These are phyloP conservation scores for Diaporthe batatas DNA, from an alignment of 2,329 filamentous ascomycete species.

Conservation along the genomic window DNA sequence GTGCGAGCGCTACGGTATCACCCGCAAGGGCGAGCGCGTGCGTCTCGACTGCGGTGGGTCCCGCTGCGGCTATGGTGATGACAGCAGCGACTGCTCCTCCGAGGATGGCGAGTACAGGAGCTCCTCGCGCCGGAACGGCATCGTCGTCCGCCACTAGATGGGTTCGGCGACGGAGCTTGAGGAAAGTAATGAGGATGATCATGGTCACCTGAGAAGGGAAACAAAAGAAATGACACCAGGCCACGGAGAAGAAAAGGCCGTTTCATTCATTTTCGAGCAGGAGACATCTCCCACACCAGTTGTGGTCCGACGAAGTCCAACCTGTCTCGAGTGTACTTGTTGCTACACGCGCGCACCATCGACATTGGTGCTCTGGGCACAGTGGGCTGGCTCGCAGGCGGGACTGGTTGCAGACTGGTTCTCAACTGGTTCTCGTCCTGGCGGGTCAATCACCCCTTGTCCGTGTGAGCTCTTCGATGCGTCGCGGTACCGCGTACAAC, in stretches of 20 bases:
- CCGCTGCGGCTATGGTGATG: conserved; percentile 85
- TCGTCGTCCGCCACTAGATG: conserved; percentile 63
- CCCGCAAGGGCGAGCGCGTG: conserved; percentile 90
- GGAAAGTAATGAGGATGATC: conserved; percentile 48
- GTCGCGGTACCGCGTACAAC: conserved; percentile 47
- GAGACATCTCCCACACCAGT: conserved; percentile 41
- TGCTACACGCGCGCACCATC: conserved; percentile 49
- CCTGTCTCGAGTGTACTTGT: conserved; percentile 49
- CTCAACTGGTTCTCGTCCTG: conserved; percentile 7
- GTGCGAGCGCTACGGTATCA: conserved; percentile 97
- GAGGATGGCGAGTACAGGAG: conserved; percentile 73
- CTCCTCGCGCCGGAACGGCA: conserved; percentile 73
- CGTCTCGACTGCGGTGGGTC: conserved; percentile 95
- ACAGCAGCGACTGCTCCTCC: conserved; percentile 77
- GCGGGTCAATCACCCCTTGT: conserved; percentile 36
- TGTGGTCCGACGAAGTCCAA: conserved; percentile 42
- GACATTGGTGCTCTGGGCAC: conserved; percentile 51
- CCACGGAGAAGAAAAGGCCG: conserved; percentile 46
- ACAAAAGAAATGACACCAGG: conserved; percentile 39
- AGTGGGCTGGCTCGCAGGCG: conserved; percentile 43
- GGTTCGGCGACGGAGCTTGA: conserved; percentile 45
- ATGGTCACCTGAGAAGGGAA: conserved; percentile 47
- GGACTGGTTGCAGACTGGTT: conserved; percentile 40
- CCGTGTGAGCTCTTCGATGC: conserved; percentile 61
- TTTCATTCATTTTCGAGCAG: conserved; percentile 52